Percentiles rank a stretch among this genome's conserved stretches.
Evolutionary conservation across 2,329 filamentous ascomycete species (phyloP).

Genomic region (Trichophaea hybrida): DNA sequence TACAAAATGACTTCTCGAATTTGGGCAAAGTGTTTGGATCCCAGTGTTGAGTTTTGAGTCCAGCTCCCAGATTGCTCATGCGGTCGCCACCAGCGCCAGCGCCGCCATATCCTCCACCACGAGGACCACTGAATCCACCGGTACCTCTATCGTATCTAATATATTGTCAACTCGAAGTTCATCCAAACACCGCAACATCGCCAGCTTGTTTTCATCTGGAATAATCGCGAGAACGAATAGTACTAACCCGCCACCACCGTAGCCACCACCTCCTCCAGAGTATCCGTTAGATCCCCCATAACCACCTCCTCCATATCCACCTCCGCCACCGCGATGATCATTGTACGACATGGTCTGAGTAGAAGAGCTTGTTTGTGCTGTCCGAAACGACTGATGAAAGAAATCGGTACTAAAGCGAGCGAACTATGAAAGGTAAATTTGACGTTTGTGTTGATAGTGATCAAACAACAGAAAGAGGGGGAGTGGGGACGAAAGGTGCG

Average conservation of each 20-base stretch:
- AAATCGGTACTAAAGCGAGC: not conserved
- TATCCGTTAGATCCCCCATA: slow-evolving; percentile 37
- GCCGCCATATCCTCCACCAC: slow-evolving; percentile 32
- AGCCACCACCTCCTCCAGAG: slow-evolving; percentile 31
- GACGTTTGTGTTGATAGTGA: not conserved
- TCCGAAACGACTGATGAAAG: not conserved
- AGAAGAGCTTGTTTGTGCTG: not conserved
- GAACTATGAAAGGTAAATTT: not conserved
- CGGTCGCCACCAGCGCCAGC: slow-evolving; percentile 68
- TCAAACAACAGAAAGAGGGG: not conserved
- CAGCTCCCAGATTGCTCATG: slow-evolving; percentile 81
- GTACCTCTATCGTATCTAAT: not conserved
- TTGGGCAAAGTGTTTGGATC: slow-evolving; percentile 69
- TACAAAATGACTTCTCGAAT: slow-evolving; percentile 92
- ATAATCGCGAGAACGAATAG: slow-evolving; percentile 21
- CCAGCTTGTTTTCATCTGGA: slow-evolving; percentile 30
- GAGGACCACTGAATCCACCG: slow-evolving; percentile 26
- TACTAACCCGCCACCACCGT: slow-evolving; percentile 26
- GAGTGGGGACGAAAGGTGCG: not conserved
- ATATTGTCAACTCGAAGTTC: slow-evolving; percentile 8
- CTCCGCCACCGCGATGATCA: slow-evolving; percentile 37
- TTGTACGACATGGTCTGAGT: slow-evolving; percentile 52
- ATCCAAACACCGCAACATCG: slow-evolving; percentile 24
- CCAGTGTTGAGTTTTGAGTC: slow-evolving; percentile 78
- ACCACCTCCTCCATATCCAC: slow-evolving; percentile 38